These are phyloP conservation scores for Rosa rugosa DNA, from an alignment of 306 rosid genomes.

Conservation along the genomic window DNA sequence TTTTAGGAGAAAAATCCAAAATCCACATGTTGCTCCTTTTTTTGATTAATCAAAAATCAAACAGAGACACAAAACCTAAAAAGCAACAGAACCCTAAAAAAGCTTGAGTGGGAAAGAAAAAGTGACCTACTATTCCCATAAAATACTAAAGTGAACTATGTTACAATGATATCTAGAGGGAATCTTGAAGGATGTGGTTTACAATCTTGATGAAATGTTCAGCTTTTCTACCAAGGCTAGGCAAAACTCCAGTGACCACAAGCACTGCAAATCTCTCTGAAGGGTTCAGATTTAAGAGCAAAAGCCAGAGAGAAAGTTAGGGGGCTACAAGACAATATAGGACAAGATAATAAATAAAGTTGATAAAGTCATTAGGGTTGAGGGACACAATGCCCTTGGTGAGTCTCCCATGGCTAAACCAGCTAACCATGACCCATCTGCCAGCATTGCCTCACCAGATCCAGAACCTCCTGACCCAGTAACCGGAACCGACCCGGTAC, in stretches of 20 bases:
- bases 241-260: conserved; percentile 44
- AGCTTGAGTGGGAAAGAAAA: background rate
- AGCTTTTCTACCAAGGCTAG: conserved; percentile 38
- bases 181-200: conserved; percentile 43
- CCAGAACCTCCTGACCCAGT: conserved; percentile 22
- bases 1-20: conserved; percentile 1
- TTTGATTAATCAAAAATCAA: background rate
- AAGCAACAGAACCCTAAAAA: background rate
- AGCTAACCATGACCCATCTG: conserved; percentile 89
- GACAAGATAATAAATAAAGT: conserved; percentile 31
- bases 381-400: conserved; percentile 28
- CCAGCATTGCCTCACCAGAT: conserved; percentile 38
- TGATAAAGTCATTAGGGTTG: conserved; percentile 14
- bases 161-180: conserved; percentile 29
- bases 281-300: conserved; percentile 43
- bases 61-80: background rate
- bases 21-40: background rate
- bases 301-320: conserved; percentile 15
- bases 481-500: conserved; percentile 24
- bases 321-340: conserved; percentile 30
- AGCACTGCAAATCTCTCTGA: conserved; percentile 35
- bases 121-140: conserved; percentile 7
- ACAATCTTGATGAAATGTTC: conserved; percentile 53
- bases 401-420: conserved; percentile 98
- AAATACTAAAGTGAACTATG: conserved; percentile 15